Percentiles rank a stretch among this genome's conserved stretches.
phyloP scores from a whole-genome alignment of 495 filamentous ascomycete genomes.

The Xylaria bambusicola region DNA sequence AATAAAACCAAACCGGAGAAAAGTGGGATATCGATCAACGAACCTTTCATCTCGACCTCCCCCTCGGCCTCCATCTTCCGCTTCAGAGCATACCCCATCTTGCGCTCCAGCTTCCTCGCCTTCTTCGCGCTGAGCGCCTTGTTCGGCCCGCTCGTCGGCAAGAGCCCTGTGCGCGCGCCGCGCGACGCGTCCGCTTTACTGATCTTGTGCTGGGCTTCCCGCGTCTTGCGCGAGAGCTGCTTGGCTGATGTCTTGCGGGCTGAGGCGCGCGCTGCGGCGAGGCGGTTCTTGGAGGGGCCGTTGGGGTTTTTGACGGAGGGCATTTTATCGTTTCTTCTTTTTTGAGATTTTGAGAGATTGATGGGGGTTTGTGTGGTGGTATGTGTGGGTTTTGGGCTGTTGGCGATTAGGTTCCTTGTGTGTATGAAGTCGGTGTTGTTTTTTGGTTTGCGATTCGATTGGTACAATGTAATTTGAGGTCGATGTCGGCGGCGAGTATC shows the following conservation, averaged over 20 bases:
- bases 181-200: slow-evolving; percentile 35
- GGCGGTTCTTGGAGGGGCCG: slow-evolving; percentile 44
- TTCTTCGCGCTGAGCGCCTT: slow-evolving; percentile 43
- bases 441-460: no score
- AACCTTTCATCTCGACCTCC: slow-evolving; percentile 45
- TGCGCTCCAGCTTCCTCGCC: slow-evolving; percentile 46
- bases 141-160: slow-evolving; percentile 47
- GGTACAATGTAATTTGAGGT: no score
- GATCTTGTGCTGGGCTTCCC: slow-evolving; percentile 23
- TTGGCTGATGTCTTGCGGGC: slow-evolving; percentile 31
- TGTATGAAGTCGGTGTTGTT: no score
- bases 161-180: slow-evolving; percentile 41
- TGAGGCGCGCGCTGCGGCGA: slow-evolving; percentile 35
- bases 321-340: slow-evolving; percentile 31
- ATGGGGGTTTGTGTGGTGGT: no score
- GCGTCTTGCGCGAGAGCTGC: slow-evolving; percentile 23
- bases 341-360: no score
- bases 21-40: slow-evolving; percentile 5
- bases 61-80: slow-evolving; percentile 44
- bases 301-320: slow-evolving; percentile 51
- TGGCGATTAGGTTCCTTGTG: no score
- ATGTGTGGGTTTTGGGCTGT: no score
- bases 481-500: no score
- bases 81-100: slow-evolving; percentile 41
- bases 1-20: no score